A percentile compares a stretch with the other conserved stretches of the same genome.
Evolutionary conservation across 352 stramenopile genomes (phyloP).

Genomic region (Thraustochytrium sp.): DNA sequence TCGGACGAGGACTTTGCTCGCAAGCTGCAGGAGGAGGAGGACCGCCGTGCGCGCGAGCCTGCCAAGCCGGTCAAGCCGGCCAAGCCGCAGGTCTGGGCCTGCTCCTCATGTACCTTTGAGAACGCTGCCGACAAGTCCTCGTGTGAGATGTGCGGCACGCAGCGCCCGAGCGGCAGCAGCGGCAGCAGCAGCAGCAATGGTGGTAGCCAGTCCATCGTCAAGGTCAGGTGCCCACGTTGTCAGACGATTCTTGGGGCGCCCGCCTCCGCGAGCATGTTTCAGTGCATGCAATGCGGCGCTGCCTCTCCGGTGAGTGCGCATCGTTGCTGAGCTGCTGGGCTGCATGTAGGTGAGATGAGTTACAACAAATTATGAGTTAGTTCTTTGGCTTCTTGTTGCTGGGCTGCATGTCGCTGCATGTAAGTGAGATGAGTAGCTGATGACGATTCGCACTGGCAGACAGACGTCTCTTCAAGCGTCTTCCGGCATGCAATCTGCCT

Average conservation of each 20-base stretch:
- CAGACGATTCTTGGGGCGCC: background rate
- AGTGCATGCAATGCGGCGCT: conserved; percentile 3
- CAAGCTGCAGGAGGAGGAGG: conserved; percentile 24
- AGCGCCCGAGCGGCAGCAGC: background rate
- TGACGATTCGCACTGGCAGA: no score
- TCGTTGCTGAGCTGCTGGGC: background rate
- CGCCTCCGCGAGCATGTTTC: background rate
- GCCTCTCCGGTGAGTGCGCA: background rate
- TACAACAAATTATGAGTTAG: background rate
- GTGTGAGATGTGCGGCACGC: conserved; percentile 5
- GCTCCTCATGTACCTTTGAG: conserved; percentile 10
- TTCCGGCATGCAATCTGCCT: no score
- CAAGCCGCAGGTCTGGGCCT: background rate
- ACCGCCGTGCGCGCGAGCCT: background rate
- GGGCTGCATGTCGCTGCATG: no score
- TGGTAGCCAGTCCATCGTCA: no score
- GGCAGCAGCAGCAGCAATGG: no score
- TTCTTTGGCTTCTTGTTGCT: background rate
- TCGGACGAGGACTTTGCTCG: background rate
- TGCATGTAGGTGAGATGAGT: background rate
- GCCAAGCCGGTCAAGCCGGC: background rate
- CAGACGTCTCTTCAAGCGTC: no score
- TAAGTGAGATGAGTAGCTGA: no score
- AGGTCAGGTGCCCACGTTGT: background rate
- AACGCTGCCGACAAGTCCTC: background rate